Evolutionary conservation across 768 basidiomycete species (phyloP), one percentile per base, ranked within the genome.

Genomic region (Mycena floridula): DNA sequence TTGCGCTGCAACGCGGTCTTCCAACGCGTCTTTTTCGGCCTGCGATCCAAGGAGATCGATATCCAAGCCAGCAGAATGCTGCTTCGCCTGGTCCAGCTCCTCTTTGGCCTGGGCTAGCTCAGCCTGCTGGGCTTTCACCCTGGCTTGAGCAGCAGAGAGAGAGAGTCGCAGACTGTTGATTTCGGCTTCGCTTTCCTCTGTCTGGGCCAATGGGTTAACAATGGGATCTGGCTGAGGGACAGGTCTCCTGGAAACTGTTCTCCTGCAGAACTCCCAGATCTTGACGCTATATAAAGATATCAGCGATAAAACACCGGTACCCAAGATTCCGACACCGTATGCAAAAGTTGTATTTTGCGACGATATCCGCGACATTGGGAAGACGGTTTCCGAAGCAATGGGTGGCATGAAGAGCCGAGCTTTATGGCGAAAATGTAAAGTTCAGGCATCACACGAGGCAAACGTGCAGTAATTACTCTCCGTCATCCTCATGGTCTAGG

Each of bases 1-100:
- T 28, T 54, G 58, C 12, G 35, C 48, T 5, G 7, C 43, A 21
- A 60, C 51, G 9, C 57, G 50, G 39, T 57, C 50, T 22, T 54
- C 49, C 24, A 24, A 48, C 20, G 37, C 22, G 30, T 54, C 53
- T 38, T 54, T 16, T 38, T 47, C 42, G 40, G 53, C 58, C 20
- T 28, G 23, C 35, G 58, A 54, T 7, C 45, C 48, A 43, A 38
- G 49, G 28, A 46, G 41, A 7, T 30, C 21, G 22, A 22, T 43
- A 18, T 43, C 46, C 23, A 43, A 26, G 11, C 27, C 21, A 9
- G 42, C 46, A 24, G 44, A 40, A 13, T 22, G 32, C 5, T 45
- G 37, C 40, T 46, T 60, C 53, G 41, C 46, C 40, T 44, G 46
- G 42, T 21, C 44, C 24, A 54, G 25, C 20, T 43, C 50, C 38